Evolutionary conservation across 176 grass and related monocot species (phyloP).

Genomic region (Oryza australiensis): DNA sequence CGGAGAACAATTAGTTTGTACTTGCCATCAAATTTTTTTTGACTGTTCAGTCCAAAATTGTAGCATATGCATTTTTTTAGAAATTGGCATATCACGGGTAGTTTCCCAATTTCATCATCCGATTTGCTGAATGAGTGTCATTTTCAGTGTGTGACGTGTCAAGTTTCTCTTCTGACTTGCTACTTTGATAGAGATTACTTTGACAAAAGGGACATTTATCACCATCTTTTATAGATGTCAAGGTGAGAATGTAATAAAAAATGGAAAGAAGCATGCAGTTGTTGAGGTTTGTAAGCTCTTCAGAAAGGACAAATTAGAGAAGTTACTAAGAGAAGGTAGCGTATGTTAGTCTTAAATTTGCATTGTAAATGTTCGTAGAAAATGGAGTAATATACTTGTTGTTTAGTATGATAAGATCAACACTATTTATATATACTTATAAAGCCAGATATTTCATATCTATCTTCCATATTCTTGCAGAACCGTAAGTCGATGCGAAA

Average conservation of each 20-base stretch:
- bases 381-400: conserved; percentile 18
- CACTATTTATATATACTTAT: conserved; percentile 59
- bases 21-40: no score
- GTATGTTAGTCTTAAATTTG: conserved; percentile 8
- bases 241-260: background rate
- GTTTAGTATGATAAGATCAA: conserved; percentile 3
- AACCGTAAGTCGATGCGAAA: conserved; percentile 86
- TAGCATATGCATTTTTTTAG: no score
- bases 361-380: background rate
- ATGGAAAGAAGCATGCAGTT: background rate
- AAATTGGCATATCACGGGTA: no score
- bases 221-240: no score
- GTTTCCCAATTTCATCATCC: no score
- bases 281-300: background rate
- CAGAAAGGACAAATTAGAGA: background rate
- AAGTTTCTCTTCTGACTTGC: no score
- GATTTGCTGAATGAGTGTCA: no score
- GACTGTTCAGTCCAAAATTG: no score
- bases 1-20: no score
- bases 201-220: no score
- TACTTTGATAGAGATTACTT: no score
- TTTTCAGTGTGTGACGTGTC: no score
- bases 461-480: conserved; percentile 99
- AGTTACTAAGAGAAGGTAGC: background rate
- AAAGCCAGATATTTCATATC: conserved; percentile 86